Base-by-base conservation (phyloP, 352 stramenopile species). In the Blastocystis sp. region DNA sequence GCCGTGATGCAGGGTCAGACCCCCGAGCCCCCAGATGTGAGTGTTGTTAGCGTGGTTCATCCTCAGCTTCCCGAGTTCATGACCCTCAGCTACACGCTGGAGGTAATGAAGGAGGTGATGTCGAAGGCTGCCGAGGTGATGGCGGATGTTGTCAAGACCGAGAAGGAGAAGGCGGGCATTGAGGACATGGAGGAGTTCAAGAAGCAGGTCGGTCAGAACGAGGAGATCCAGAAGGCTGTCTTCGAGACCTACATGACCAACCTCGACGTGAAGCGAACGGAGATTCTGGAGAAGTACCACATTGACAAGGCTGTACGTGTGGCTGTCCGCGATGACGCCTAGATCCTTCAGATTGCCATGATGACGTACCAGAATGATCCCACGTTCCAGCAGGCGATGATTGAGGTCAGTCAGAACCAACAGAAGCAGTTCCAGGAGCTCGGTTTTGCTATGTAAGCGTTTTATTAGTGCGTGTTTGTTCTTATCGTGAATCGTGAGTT, bases 311-410 rank as follows among this genome's bases (percentile, higher is more conserved):
- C 69, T 3, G 69, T 81, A 40, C 8, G 46, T 3, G 27, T 11
- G 4, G 24, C 6, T 32, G 27, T 4, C 11, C 18, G n/a, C 34
- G 7, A 24, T 81, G 46, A 81, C 16, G 24, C 36, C 9, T 81
- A 81, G 69, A 81, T 81, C 42, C 69, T 81, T 4, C 69, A 81
- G 46, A 81, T 81, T 63, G 69, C 69, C 14, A 81, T 81, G 69
- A 81, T 81, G 69, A 29, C 40, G 32, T 81, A 81, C 40, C 69
- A 81, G 69, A 81, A 81, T 42, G 69, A 81, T 81, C 69, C 69
- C 29, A 36, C 46, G 21, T 81, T 81, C 69, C 69, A 81, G 51
- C 42, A 81, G 46, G 69, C 69, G 14, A 64, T 81, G 44, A 81
- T 81, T 38, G 69, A 81, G 46, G 56, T 81, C 32, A 81, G 44